Evolutionary conservation across 1,139 yeast species (phyloP).

Genomic region (Magnusiomyces suaveolens): DNA sequence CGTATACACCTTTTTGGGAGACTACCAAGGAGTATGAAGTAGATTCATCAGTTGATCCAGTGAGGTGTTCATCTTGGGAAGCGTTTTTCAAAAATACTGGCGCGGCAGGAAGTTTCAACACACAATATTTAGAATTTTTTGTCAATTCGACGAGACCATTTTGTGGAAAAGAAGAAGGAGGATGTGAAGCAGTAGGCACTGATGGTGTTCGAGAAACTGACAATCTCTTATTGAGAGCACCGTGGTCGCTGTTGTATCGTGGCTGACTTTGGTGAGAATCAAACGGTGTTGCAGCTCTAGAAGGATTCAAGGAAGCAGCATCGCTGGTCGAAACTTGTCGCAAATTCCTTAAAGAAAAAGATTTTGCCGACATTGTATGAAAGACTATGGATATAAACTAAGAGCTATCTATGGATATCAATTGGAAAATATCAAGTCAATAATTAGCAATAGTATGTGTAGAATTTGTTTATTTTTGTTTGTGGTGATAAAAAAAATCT

Average conservation of each 20-base stretch:
- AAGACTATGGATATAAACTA: not conserved
- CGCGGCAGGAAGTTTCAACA: conserved; percentile 49
- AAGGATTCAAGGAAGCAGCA: not conserved
- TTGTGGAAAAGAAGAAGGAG: not conserved
- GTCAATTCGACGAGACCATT: conserved; percentile 44
- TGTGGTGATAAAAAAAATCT: too few relatives aligned
- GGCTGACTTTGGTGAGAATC: not conserved
- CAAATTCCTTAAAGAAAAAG: not conserved
- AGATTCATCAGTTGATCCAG: conserved; percentile 46
- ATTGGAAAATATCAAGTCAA: too few relatives aligned
- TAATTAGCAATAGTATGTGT: too few relatives aligned
- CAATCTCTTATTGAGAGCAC: too few relatives aligned
- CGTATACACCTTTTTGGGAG: conserved; percentile 44
- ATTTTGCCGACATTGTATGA: not conserved
- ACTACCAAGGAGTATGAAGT: conserved; percentile 50
- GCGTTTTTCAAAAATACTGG: conserved; percentile 39
- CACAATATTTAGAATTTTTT: conserved; percentile 49
- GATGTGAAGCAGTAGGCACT: not conserved
- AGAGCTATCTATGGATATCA: too few relatives aligned
- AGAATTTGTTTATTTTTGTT: too few relatives aligned
- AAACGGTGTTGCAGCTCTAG: not conserved
- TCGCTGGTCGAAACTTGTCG: not conserved
- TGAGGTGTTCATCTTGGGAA: conserved; percentile 10
- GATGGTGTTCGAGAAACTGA: not conserved
- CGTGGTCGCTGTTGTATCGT: too few relatives aligned